Conservation (phyloP, 768 basidiomycete genomes). For the Psilocybe cubensis region DNA sequence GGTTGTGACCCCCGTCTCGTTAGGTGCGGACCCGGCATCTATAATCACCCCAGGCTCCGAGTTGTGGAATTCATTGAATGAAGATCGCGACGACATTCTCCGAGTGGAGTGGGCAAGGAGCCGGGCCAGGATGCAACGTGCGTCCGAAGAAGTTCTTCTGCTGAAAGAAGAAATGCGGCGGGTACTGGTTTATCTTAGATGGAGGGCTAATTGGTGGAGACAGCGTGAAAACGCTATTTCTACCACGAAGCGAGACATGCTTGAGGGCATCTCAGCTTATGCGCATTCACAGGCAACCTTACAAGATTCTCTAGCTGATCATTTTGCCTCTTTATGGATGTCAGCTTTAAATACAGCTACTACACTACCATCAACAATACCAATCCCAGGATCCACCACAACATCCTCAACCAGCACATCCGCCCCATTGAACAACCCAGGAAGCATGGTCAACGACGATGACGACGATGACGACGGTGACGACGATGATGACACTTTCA, state of each 20-base stretch:
- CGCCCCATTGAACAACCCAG: too few species aligned
- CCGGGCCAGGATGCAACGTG: slow-evolving; percentile 9
- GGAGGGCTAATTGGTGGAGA: not conserved
- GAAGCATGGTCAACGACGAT: too few species aligned
- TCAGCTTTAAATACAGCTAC: too few species aligned
- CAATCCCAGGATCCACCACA: too few species aligned
- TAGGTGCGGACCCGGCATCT: too few species aligned
- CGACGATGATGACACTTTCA: too few species aligned
- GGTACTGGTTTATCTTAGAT: not conserved
- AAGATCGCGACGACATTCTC: slow-evolving; percentile 18
- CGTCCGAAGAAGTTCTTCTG: slow-evolving; percentile 24
- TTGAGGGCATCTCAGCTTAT: not conserved
- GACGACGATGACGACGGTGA: too few species aligned
- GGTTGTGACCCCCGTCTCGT: too few species aligned
- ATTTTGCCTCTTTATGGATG: too few species aligned
- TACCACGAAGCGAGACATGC: not conserved
- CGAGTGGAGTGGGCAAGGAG: slow-evolving; percentile 26
- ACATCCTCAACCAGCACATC: too few species aligned
- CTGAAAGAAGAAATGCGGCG: slow-evolving; percentile 20
- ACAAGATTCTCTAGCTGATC: not conserved
- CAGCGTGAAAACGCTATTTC: not conserved
- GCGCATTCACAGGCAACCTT: not conserved
- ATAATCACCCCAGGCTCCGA: too few species aligned
- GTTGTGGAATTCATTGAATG: not conserved
- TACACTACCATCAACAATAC: too few species aligned